These are phyloP conservation scores for Pseudopediastrum boryanum DNA, from an alignment of 139 green algal species.

Conservation along the genomic window DNA sequence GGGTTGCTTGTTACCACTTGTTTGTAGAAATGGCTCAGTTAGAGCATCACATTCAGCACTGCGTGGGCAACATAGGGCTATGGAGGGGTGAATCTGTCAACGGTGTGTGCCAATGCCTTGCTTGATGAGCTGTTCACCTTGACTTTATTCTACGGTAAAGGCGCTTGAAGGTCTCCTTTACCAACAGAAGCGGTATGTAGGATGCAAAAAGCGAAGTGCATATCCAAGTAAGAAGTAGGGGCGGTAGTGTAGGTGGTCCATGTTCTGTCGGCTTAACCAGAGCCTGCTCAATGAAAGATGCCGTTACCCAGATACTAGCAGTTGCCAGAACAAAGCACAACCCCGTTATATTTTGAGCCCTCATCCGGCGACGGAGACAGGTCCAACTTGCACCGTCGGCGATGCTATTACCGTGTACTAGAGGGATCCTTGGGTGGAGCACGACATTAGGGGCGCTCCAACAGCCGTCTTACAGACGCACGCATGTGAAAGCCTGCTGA, in stretches of 20 bases:
- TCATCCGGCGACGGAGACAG: neutral
- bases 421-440: neutral
- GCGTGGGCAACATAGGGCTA: too few relatives aligned
- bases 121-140: neutral
- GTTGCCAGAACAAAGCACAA: constrained; percentile 11
- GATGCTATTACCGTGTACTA: neutral
- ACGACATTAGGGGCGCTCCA: neutral
- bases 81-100: too few relatives aligned
- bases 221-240: constrained; percentile 19
- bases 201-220: constrained; percentile 24
- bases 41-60: neutral
- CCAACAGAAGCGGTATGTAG: constrained; percentile 7
- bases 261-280: constrained; percentile 6
- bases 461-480: neutral
- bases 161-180: too few relatives aligned
- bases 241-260: neutral
- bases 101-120: neutral
- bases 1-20: neutral
- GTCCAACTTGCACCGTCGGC: too few relatives aligned
- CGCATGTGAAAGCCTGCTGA: too few relatives aligned
- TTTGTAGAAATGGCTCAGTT: neutral
- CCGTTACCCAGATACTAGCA: constrained; percentile 12
- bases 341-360: neutral
- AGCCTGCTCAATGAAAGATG: constrained; percentile 23
- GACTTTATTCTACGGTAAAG: neutral